Conservation (phyloP, 179 eudicot species). For the Silene vulgaris region DNA sequence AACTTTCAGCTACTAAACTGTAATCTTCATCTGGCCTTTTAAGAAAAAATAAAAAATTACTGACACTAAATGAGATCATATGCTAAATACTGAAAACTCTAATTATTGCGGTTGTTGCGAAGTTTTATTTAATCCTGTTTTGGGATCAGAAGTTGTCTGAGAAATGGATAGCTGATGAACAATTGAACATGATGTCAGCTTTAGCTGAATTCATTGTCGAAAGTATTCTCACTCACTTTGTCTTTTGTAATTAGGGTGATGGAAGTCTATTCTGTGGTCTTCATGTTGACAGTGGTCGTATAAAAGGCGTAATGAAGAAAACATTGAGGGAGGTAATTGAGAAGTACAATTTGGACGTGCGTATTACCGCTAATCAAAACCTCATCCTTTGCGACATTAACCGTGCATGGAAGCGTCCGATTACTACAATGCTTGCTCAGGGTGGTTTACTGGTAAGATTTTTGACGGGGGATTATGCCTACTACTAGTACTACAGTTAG, state of each 20-base stretch:
- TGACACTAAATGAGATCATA: neutral
- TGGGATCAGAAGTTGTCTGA: neutral
- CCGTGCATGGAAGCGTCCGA: slow-evolving; percentile 71
- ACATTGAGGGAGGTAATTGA: slow-evolving; percentile 81
- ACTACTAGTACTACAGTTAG: too few species aligned
- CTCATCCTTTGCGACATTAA: slow-evolving; percentile 74
- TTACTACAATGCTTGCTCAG: slow-evolving; percentile 78
- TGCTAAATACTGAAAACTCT: neutral
- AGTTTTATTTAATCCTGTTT: neutral
- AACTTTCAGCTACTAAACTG: neutral
- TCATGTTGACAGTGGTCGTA: slow-evolving; percentile 88
- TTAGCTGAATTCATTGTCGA: neutral
- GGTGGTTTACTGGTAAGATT: slow-evolving; percentile 73
- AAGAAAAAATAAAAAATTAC: neutral
- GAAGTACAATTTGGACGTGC: slow-evolving; percentile 84
- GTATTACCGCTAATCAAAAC: slow-evolving; percentile 92
- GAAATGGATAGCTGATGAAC: neutral
- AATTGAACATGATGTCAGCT: neutral
- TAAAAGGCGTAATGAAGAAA: slow-evolving; percentile 81
- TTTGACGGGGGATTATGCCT: neutral
- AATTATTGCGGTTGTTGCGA: neutral
- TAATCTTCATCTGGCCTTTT: neutral
- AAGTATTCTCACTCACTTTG: neutral
- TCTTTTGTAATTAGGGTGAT: slow-evolving; percentile 62
- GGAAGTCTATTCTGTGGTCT: slow-evolving; percentile 82